These are phyloP conservation scores for Gonium pectorale DNA, from an alignment of 139 green algal species.

Conservation along the genomic window DNA sequence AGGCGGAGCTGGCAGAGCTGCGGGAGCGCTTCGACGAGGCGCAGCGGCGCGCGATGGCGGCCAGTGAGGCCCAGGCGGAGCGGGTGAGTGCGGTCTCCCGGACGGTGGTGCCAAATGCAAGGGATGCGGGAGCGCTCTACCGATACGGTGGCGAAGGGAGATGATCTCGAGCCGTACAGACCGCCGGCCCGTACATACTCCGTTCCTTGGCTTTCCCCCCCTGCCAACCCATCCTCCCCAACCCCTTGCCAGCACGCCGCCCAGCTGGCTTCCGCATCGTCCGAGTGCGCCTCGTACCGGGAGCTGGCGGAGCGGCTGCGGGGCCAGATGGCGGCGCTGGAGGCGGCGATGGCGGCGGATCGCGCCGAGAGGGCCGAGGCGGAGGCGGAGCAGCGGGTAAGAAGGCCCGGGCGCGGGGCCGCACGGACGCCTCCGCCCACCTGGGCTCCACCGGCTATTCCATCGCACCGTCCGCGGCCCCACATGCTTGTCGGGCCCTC, in stretches of 20 bases:
- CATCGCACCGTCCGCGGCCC: too few relatives aligned
- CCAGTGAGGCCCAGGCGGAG: too few relatives aligned
- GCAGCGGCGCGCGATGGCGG: neutral
- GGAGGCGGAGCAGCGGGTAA: neutral
- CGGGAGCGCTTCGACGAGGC: slow-evolving; percentile 6
- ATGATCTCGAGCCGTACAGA: too few relatives aligned
- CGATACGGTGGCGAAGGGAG: too few relatives aligned
- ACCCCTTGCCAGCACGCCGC: neutral
- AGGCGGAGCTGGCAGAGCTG: slow-evolving; percentile 12
- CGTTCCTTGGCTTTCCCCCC: neutral
- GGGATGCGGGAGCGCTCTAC: too few relatives aligned
- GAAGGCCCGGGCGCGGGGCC: too few relatives aligned
- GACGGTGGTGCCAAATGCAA: too few relatives aligned
- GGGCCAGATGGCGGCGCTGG: neutral
- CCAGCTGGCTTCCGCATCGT: neutral
- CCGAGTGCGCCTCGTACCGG: neutral
- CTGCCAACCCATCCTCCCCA: neutral
- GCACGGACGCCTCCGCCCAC: too few relatives aligned
- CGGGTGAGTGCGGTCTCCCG: too few relatives aligned
- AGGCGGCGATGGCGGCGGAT: neutral
- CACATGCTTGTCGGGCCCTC: too few relatives aligned
- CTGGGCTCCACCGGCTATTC: too few relatives aligned
- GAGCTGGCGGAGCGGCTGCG: neutral
- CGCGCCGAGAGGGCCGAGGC: neutral
- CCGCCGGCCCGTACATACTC: neutral